Base-by-base conservation (phyloP, 345 rosid genomes). In the Salix viminalis region DNA sequence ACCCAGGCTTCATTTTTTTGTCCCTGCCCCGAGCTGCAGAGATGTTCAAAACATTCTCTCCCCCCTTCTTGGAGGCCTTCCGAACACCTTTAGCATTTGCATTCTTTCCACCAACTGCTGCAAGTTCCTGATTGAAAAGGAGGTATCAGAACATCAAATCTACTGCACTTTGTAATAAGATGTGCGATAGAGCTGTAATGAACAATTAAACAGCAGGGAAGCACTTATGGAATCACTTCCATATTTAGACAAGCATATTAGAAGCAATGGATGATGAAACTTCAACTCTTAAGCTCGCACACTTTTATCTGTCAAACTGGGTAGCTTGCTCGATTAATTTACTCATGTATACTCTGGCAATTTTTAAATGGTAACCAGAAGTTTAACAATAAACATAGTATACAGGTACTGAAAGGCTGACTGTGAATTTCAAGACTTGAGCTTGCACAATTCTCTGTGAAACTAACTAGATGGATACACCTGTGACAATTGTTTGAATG, bases 71-170 rank as follows among this genome's bases (percentile, higher is more conserved):
- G 65, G 90, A 76, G 71, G 83, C 84, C 86, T 90, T 96, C 46
- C 95, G 92, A 65, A 90, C 89, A 28, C 70, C 89, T 83, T 90
- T 96, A 72, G 87, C 84, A 77, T 74, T 89, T 58, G 88, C 65
- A 78, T 79, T 90, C 86, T 89, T 96, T 71, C 93, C 97, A 79
- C 92, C 97, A 73, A 82, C 86, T 68, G 94, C 94, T 42, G 90
- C 89, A 76, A 92, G 89, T 83, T 96, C 99, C 99, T 96, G 61
- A 21, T 21, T 54, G 61, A 54, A 54, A 54, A 54, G 7, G 23
- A 23, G 61, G n/a, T 54, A 21, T 8, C 28, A 56, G 62, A 21
- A 23, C 28, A 56, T 56, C n/a, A n/a, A n/a, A n/a, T n/a, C 26
- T 13, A 56, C 28, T 10, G 23, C 62, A 21, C 28, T 56, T n/a